Base-by-base conservation (phyloP, 1,139 yeast genomes). In the Kurtzmaniella quercitrusa region DNA sequence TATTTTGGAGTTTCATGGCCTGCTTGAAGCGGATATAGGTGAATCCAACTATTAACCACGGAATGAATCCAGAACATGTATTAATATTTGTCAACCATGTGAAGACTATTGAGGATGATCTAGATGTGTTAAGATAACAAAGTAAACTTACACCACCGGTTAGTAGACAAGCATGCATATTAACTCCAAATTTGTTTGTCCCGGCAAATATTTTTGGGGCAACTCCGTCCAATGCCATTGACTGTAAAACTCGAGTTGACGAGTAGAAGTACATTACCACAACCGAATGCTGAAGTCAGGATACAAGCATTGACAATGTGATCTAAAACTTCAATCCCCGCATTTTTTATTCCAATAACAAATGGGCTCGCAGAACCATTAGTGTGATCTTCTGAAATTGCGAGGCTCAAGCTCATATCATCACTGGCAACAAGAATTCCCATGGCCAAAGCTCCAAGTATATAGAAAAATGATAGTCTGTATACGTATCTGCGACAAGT, bases 181-280 rank as follows among this genome's bases (percentile, higher is more conserved):
- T n/a, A n/a, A 78, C 79, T 57, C 86, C 87, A 59, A 65, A 63
- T 50, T 66, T 74, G 65, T 75, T 78, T 17, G 84, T 78, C 46
- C 58, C 71, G 19, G 81, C 66, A 51, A 77, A 73, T 44, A 77
- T 48, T 40, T 55, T 58, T 47, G 93, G 93, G 11, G 87, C 86
- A 53, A 71, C 73, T 6, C 82, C 83, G 43, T 74, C 76, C 47
- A 71, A 66, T 8, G 88, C 74, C 67, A 84, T 65, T 36, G 80
- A 75, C 54, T 77, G 71, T 33, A 83, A 60, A 12, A 72, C 61
- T 51, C 89, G 71, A 9, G 87, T 77, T 38, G 81, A 66, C 46
- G 76, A 68, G 56, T 77, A 83, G 45, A 82, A 77, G 77, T 41
- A 76, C 76, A 54, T 75, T 75, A 39, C 78, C 78, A 2, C 79